Conservation (phyloP, 768 basidiomycete species). For the Chiua virens region DNA sequence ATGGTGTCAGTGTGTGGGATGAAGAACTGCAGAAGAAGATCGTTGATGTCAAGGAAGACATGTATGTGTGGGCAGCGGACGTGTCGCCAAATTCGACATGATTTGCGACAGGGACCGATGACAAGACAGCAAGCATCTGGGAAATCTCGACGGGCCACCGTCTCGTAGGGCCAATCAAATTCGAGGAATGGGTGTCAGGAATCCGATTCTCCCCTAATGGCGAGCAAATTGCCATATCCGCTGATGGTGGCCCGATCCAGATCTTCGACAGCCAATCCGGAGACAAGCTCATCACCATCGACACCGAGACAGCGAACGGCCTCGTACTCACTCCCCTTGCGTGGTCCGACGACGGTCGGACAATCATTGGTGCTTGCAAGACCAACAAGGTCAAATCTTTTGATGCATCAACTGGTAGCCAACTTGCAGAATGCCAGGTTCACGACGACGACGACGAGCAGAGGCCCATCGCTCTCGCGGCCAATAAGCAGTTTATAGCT, state of each 20-base stretch:
- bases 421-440: background rate
- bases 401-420: background rate
- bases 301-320: background rate
- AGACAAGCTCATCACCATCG: background rate
- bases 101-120: constrained; percentile 3
- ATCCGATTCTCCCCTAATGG: constrained; percentile 4
- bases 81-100: background rate
- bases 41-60: background rate
- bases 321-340: background rate
- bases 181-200: background rate
- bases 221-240: background rate
- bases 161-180: background rate
- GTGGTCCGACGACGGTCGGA: background rate
- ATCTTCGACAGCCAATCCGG: background rate
- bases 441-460: background rate
- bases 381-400: background rate
- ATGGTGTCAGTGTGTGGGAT: background rate
- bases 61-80: too few species aligned
- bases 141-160: background rate
- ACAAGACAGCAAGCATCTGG: too few species aligned
- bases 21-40: background rate
- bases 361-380: background rate
- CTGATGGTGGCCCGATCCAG: background rate
- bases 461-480: background rate
- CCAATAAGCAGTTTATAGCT: background rate